These are phyloP conservation scores for Leccinum griseonigrum DNA, from an alignment of 1,284 basidiomycete genomes.

Conservation along the genomic window DNA sequence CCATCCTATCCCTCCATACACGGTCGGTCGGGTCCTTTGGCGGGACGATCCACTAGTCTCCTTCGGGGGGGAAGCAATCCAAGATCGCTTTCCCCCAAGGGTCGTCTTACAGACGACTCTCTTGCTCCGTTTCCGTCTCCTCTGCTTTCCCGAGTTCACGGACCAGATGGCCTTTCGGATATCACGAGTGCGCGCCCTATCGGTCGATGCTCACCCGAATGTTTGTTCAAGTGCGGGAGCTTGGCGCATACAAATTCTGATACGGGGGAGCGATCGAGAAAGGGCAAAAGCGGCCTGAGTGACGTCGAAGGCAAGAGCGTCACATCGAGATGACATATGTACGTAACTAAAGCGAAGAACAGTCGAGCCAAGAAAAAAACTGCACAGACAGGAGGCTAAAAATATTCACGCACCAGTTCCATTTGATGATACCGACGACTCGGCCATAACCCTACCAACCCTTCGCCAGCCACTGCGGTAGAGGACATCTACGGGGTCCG, in stretches of 20 bases:
- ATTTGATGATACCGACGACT: conserved; percentile 89
- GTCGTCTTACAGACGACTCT: conserved; percentile 91
- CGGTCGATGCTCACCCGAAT: conserved; percentile 71
- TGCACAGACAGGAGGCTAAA: neutral
- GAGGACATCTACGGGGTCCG: too few species aligned
- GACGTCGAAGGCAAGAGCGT: neutral
- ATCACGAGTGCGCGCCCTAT: conserved; percentile 86
- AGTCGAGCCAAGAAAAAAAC: conserved; percentile 9
- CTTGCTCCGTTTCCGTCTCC: conserved; percentile 95
- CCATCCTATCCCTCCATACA: conserved; percentile 86
- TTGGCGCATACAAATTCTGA: conserved; percentile 93
- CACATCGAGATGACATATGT: neutral
- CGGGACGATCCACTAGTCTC: conserved; percentile 93
- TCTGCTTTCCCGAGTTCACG: conserved; percentile 89
- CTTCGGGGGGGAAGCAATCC: conserved; percentile 88
- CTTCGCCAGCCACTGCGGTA: too few species aligned
- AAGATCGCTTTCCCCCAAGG: conserved; percentile 93
- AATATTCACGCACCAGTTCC: conserved; percentile 92
- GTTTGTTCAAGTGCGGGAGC: conserved; percentile 86
- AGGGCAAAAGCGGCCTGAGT: conserved; percentile 92
- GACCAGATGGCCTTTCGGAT: conserved; percentile 98
- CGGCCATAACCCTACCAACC: conserved; percentile 45
- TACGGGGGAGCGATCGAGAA: conserved; percentile 89
- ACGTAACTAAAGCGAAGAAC: neutral
- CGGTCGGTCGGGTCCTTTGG: conserved; percentile 56